Base-by-base conservation (phyloP, 306 rosid species). In the Ormosia emarginata region DNA sequence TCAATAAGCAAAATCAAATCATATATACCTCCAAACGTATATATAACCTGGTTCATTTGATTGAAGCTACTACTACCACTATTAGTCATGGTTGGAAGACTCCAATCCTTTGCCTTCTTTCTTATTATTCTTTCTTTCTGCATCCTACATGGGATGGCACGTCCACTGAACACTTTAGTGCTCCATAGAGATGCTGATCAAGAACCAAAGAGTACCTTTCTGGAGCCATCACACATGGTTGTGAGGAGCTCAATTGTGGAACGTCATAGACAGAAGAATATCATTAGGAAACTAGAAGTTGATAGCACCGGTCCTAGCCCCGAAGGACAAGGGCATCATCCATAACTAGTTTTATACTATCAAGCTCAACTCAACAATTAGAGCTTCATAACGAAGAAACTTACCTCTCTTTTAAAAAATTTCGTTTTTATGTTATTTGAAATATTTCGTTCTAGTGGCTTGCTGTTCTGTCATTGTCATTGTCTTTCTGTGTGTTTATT, bases 231-330 rank as follows among this genome's bases (percentile, higher is more conserved):
- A 3, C 47, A 80, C 69, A 55, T 11, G 65, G 58, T 58, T 52
- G 56, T 36, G 79, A 74, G 49, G 37, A 49, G 50, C 49, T 78
- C 34, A 1, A 57, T 47, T 67, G 63, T 32, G 24, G 67, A 47
- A 83, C 67, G 70, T 24, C 78, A 69, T 33, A 34, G 7, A 58
- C 10, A 57, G 33, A 70, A 67, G 47, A 76, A 43, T 57, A 3
- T 14, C 13, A 68, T 6, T 57, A 47, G 39, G 24, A 36, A 41
- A 14, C 67, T 8, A 6, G 64, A n/a, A 67, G 50, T 73, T 18
- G 46, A 68, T 34, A 1, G 4, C 14, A 18, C 61, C 1, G 95
- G 95, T 57, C 93, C 91, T 63, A 49, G 88, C 75, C 80, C 83
- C 8, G 82, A 83, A 1, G 90, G 91, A 47, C 71, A 30, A 11